Conservation (phyloP, 257 asterid species). For the Coffea eugenioides region DNA sequence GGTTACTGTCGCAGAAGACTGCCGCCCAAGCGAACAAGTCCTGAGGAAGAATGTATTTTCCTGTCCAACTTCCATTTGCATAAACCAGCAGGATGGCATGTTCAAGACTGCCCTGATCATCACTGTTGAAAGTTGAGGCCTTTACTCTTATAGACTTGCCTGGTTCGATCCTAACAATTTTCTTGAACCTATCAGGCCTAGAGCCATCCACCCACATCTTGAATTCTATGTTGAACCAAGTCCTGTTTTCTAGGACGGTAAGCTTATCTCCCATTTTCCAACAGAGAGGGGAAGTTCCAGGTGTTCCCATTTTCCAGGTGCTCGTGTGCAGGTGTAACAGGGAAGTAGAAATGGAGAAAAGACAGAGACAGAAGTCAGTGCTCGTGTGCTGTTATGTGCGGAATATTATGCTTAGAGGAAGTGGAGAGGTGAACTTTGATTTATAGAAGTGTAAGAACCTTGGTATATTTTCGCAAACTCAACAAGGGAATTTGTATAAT, state of each 20-base stretch:
- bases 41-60: not conserved
- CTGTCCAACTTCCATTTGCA: not conserved
- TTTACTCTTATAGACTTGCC: not conserved
- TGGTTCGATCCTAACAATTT: not conserved
- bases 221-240: not conserved
- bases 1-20: constrained; percentile 13
- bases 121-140: not conserved
- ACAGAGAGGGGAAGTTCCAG: no score
- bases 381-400: no score
- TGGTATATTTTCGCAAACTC: no score
- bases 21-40: constrained; percentile 3
- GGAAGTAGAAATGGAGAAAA: no score
- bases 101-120: not conserved
- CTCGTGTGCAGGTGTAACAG: no score
- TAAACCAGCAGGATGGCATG: not conserved
- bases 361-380: no score
- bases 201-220: not conserved
- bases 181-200: not conserved
- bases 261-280: not conserved
- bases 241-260: not conserved
- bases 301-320: no score
- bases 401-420: no score
- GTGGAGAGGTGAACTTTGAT: no score
- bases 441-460: no score
- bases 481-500: no score